phyloP scores from a whole-genome alignment of 2,329 filamentous ascomycete genomes.

The Mycosphaerelloides madeirae region DNA sequence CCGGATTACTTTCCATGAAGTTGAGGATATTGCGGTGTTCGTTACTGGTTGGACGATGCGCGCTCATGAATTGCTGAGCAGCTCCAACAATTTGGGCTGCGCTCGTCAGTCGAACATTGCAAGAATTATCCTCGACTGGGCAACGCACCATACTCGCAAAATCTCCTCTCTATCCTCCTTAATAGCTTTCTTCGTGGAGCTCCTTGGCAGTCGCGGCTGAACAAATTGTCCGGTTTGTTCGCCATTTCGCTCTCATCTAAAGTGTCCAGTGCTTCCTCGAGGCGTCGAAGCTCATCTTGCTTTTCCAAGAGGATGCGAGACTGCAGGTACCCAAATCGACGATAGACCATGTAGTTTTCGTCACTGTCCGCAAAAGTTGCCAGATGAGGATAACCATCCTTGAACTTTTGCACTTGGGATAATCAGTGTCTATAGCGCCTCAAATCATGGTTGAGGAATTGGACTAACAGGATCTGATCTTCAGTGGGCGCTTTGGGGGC shows the following conservation, averaged over 20 bases:
- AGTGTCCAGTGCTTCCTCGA: conserved; percentile 21
- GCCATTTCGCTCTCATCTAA: too few species aligned
- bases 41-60: background rate
- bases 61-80: background rate
- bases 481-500: too few species aligned
- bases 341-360: conserved; percentile 40
- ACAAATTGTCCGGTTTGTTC: too few species aligned
- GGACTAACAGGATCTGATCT: too few species aligned
- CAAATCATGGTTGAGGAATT: too few species aligned
- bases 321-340: conserved; percentile 40
- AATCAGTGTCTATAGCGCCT: too few species aligned
- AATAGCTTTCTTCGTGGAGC: background rate
- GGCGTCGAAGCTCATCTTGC: conserved; percentile 25
- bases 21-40: background rate
- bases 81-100: too few species aligned
- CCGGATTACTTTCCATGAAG: conserved; percentile 9
- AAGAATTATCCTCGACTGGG: too few species aligned
- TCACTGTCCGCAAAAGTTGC: conserved; percentile 40
- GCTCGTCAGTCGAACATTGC: background rate
- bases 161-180: background rate
- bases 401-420: too few species aligned
- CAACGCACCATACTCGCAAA: too few species aligned
- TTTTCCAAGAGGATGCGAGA: conserved; percentile 34
- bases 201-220: too few species aligned
- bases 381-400: conserved; percentile 38